Percentiles rank a stretch among this genome's conserved stretches.
Evolutionary conservation across 1,284 basidiomycete species (phyloP).

Genomic region (Mycena citricolor): DNA sequence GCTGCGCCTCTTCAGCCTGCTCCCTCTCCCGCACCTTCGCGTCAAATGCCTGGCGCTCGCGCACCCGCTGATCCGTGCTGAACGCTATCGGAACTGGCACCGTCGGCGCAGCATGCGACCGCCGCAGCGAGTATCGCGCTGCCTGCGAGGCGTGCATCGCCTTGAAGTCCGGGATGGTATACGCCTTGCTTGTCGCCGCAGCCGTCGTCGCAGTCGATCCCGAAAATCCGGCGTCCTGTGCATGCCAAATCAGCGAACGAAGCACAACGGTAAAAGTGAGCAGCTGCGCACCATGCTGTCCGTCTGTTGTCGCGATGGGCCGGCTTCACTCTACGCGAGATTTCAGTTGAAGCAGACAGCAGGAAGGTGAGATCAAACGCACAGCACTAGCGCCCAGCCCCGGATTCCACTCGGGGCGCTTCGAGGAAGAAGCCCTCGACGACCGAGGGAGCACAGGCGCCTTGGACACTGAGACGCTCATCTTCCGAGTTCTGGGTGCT

Average conservation of each 20-base stretch:
- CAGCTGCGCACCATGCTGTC: neutral
- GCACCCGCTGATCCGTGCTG: conserved; percentile 52
- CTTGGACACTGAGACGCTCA: too few species aligned
- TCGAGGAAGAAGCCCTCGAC: too few species aligned
- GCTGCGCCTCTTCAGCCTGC: conserved; percentile 48
- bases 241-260: neutral
- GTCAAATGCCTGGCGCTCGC: conserved; percentile 65
- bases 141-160: conserved; percentile 51
- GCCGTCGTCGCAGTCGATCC: conserved; percentile 22
- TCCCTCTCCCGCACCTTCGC: conserved; percentile 54
- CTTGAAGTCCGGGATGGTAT: conserved; percentile 51
- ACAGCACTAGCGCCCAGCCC: too few species aligned
- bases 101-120: conserved; percentile 38
- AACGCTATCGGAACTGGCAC: conserved; percentile 48
- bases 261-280: neutral
- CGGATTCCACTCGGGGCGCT: too few species aligned
- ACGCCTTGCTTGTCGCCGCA: conserved; percentile 17
- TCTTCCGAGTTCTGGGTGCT: too few species aligned
- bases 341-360: too few species aligned
- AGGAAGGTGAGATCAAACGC: too few species aligned
- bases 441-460: too few species aligned
- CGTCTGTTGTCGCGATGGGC: neutral
- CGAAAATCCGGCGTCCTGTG: conserved; percentile 23
- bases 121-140: conserved; percentile 40
- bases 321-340: neutral